A percentile compares a stretch with the other conserved stretches of the same genome.
phyloP scores from a whole-genome alignment of 2,329 filamentous ascomycete species.

The Hypoxylon rubiginosum region DNA sequence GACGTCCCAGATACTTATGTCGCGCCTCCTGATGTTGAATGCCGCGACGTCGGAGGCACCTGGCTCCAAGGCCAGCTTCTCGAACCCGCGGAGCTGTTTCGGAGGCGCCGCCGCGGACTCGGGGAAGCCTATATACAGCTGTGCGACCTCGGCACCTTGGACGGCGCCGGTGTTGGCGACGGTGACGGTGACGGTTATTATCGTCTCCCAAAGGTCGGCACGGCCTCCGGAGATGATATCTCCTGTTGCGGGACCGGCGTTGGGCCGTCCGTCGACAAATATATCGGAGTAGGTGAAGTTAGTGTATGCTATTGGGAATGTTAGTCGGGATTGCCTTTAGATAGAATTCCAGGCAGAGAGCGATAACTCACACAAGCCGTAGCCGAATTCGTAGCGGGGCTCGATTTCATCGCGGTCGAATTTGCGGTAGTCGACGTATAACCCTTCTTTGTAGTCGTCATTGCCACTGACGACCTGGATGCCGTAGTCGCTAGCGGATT shows the following conservation, averaged over 20 bases:
- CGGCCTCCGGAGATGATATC: constrained; percentile 59
- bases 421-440: constrained; percentile 75
- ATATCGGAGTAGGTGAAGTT: constrained; percentile 72
- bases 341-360: not conserved
- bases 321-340: not conserved
- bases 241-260: constrained; percentile 58
- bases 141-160: constrained; percentile 74
- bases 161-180: constrained; percentile 75
- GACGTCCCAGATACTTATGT: constrained; percentile 75
- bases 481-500: constrained; percentile 61
- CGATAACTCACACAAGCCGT: constrained; percentile 65
- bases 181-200: constrained; percentile 67
- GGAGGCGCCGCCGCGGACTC: constrained; percentile 56
- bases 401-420: constrained; percentile 69
- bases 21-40: constrained; percentile 69
- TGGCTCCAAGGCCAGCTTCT: constrained; percentile 66
- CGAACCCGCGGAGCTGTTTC: constrained; percentile 72
- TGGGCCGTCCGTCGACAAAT: constrained; percentile 55
- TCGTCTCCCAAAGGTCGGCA: constrained; percentile 60
- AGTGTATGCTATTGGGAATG: constrained; percentile 69
- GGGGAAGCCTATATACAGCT: constrained; percentile 68
- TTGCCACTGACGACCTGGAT: constrained; percentile 52
- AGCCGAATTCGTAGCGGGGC: constrained; percentile 74
- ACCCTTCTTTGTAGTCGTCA: constrained; percentile 70
- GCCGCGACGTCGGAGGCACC: constrained; percentile 62